These are phyloP conservation scores for Actinidia polygama DNA, from an alignment of 179 eudicot genomes.

Conservation along the genomic window DNA sequence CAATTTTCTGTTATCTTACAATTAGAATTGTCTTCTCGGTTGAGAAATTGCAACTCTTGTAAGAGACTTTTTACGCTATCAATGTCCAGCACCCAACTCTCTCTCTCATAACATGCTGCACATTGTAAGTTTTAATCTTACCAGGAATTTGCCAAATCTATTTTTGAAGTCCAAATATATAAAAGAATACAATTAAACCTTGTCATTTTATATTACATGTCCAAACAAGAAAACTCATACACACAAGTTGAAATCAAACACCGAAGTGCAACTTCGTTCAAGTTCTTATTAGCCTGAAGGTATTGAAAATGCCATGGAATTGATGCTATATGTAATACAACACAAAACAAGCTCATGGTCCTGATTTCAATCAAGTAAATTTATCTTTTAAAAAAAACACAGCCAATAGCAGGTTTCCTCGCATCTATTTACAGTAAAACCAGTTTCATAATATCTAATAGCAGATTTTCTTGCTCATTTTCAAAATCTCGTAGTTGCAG, in stretches of 20 bases:
- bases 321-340: not conserved
- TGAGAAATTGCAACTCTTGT: too few relatives aligned
- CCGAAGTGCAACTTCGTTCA: not conserved
- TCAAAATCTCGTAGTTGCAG: not conserved
- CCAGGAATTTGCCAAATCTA: too few relatives aligned
- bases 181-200: too few relatives aligned
- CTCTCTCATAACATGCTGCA: too few relatives aligned
- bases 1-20: too few relatives aligned
- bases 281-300: not conserved
- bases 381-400: not conserved
- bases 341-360: not conserved
- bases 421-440: slow-evolving; percentile 13
- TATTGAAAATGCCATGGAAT: not conserved
- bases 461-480: not conserved
- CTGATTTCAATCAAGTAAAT: not conserved
- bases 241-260: slow-evolving; percentile 2
- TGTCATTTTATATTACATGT: not conserved
- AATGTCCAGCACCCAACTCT: too few relatives aligned
- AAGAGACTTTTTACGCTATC: too few relatives aligned
- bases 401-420: not conserved
- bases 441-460: not conserved
- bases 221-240: not conserved
- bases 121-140: too few relatives aligned
- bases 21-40: too few relatives aligned
- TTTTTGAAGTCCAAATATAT: too few relatives aligned